These are phyloP conservation scores for Globisporangium cederbergense DNA, from an alignment of 352 stramenopile genomes.

Conservation along the genomic window DNA sequence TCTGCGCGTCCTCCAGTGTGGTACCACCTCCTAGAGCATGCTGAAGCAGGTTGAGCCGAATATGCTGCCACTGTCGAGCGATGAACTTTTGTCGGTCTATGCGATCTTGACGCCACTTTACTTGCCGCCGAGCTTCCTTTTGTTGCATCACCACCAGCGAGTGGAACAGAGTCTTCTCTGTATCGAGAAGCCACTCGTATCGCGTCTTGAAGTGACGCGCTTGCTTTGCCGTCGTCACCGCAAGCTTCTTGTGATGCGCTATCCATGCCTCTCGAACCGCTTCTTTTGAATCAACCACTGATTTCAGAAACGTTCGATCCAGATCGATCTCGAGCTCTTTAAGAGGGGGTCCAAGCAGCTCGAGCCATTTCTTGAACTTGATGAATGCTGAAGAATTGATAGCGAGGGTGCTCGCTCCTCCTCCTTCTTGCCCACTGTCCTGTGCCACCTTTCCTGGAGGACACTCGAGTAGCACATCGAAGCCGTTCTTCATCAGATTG, in stretches of 20 bases:
- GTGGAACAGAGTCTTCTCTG: conserved; percentile 33
- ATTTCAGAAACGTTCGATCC: conserved; percentile 57
- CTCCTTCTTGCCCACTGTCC: background rate
- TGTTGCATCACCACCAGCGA: conserved; percentile 40
- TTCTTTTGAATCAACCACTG: conserved; percentile 51
- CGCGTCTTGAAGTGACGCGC: conserved; percentile 35
- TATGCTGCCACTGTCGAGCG: conserved; percentile 43
- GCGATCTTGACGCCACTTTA: conserved; percentile 66
- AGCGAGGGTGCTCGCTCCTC: background rate
- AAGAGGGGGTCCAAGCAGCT: conserved; percentile 60
- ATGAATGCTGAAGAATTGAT: conserved; percentile 27
- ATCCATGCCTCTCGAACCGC: conserved; percentile 49
- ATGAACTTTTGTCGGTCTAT: conserved; percentile 68
- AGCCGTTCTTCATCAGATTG: conserved; percentile 79
- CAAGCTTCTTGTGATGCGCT: conserved; percentile 36
- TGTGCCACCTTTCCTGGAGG: conserved; percentile 5
- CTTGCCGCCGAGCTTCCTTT: conserved; percentile 48
- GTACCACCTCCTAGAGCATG: conserved; percentile 21
- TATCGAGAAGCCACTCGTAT: conserved; percentile 38
- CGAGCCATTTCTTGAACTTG: conserved; percentile 63
- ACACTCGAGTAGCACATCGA: conserved; percentile 55
- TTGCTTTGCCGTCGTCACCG: conserved; percentile 34
- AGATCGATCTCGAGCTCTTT: conserved; percentile 63
- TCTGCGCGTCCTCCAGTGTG: conserved; percentile 5
- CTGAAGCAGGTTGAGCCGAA: conserved; percentile 29